These are phyloP conservation scores for Fraxinus dipetala DNA, from an alignment of 305 asterid genomes.

Conservation along the genomic window DNA sequence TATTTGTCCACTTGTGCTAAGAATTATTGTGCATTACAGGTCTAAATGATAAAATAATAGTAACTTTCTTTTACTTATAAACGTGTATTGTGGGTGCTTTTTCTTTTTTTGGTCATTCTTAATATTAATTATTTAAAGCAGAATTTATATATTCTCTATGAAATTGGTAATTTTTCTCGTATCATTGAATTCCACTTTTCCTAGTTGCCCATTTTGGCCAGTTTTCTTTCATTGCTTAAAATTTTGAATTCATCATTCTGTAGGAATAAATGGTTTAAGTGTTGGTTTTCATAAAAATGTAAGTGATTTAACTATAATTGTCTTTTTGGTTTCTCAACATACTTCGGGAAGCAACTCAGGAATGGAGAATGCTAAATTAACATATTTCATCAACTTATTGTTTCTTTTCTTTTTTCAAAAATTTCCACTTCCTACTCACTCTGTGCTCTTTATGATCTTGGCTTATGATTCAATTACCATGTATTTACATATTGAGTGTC, in stretches of 20 bases:
- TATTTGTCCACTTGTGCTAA: neutral
- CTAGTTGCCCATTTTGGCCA: neutral
- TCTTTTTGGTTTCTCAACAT: neutral
- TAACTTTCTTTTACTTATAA: neutral
- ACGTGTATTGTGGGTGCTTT: neutral
- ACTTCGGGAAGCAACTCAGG: neutral
- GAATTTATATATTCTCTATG: neutral
- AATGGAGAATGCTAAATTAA: neutral
- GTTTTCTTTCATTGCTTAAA: slow-evolving; percentile 15
- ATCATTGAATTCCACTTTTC: neutral
- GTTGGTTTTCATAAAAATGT: neutral
- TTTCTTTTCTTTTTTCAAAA: neutral
- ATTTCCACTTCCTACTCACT: neutral
- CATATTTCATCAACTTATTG: neutral
- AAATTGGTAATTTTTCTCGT: neutral
- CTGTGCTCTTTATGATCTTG: neutral
- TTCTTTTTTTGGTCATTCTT: neutral
- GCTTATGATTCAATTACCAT: neutral
- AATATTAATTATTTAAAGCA: neutral
- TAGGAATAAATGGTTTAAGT: neutral
- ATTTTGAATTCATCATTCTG: neutral
- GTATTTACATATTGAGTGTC: neutral
- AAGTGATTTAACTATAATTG: neutral
- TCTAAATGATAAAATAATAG: neutral
- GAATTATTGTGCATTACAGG: neutral